Evolutionary conservation across 2,329 filamentous ascomycete genomes (phyloP).

Genomic region (Nemania sp.): DNA sequence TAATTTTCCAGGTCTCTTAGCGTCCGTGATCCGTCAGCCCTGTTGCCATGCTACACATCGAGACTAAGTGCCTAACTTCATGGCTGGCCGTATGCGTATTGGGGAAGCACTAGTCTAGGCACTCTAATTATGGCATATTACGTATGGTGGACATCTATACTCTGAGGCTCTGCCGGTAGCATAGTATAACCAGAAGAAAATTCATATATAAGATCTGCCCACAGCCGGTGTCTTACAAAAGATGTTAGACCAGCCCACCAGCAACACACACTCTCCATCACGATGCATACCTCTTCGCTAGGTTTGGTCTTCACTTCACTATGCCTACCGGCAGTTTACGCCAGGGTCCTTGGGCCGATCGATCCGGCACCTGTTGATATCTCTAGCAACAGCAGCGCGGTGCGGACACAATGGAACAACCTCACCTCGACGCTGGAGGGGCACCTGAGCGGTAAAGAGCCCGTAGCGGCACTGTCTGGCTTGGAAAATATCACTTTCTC

Average conservation of each 20-base stretch:
- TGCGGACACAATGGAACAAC: slow-evolving; percentile 41
- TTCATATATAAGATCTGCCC: slow-evolving; percentile 6
- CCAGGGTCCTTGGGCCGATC: slow-evolving; percentile 36
- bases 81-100: neutral
- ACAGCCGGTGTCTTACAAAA: neutral
- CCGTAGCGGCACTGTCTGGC: slow-evolving; percentile 14
- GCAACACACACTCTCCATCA: neutral
- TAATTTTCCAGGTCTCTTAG: too few species aligned
- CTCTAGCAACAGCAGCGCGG: slow-evolving; percentile 38
- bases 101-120: neutral
- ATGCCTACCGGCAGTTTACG: slow-evolving; percentile 15
- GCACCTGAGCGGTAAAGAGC: slow-evolving; percentile 26
- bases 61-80: neutral
- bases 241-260: neutral
- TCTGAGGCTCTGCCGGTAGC: neutral
- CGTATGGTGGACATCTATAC: neutral
- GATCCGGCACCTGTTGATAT: slow-evolving; percentile 43
- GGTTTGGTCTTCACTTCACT: slow-evolving; percentile 5
- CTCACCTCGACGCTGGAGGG: slow-evolving; percentile 34
- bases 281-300: slow-evolving; percentile 6
- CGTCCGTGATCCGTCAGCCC: too few species aligned
- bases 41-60: neutral
- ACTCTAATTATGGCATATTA: neutral
- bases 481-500: slow-evolving; percentile 45
- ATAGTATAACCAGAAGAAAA: neutral